Conservation (phyloP, 306 rosid genomes). For the Gastrolobium bilobum region DNA sequence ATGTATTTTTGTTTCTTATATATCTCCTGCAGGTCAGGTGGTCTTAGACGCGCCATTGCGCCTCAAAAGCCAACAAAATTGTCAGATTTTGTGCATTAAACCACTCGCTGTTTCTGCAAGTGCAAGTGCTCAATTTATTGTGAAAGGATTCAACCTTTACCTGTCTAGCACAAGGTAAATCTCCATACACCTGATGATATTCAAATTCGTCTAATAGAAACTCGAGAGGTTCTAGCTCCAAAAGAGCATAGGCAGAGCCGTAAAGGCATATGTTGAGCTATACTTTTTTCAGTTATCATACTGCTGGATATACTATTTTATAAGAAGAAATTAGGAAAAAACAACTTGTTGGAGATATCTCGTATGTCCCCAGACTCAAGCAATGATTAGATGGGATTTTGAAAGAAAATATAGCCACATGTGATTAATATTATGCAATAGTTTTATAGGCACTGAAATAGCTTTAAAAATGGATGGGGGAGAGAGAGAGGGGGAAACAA, state of each 20-base stretch:
- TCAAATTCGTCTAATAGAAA: neutral
- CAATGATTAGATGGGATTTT: neutral
- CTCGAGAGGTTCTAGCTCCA: slow-evolving; percentile 40
- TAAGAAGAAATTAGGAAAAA: neutral
- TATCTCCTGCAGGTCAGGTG: slow-evolving; percentile 76
- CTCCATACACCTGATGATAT: slow-evolving; percentile 25
- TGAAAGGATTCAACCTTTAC: slow-evolving; percentile 81
- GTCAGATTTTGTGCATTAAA: slow-evolving; percentile 72
- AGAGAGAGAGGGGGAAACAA: slow-evolving; percentile 5
- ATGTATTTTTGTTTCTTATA: slow-evolving; percentile 1
- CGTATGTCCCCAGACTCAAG: neutral
- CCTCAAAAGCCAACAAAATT: slow-evolving; percentile 58
- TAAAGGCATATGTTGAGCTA: slow-evolving; percentile 4
- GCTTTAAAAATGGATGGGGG: slow-evolving; percentile 32
- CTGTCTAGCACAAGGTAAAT: slow-evolving; percentile 72
- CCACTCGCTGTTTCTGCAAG: slow-evolving; percentile 85
- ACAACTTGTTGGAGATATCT: neutral
- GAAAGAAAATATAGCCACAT: slow-evolving; percentile 18
- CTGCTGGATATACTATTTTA: neutral
- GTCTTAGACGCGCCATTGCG: slow-evolving; percentile 75
- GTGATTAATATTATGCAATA: slow-evolving; percentile 3
- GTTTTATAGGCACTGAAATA: neutral
- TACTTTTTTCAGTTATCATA: slow-evolving; percentile 15
- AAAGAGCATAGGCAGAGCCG: neutral
- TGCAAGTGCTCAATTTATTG: slow-evolving; percentile 66